Conservation (phyloP, 306 rosid species). For the Astragalus glycyphyllos region DNA sequence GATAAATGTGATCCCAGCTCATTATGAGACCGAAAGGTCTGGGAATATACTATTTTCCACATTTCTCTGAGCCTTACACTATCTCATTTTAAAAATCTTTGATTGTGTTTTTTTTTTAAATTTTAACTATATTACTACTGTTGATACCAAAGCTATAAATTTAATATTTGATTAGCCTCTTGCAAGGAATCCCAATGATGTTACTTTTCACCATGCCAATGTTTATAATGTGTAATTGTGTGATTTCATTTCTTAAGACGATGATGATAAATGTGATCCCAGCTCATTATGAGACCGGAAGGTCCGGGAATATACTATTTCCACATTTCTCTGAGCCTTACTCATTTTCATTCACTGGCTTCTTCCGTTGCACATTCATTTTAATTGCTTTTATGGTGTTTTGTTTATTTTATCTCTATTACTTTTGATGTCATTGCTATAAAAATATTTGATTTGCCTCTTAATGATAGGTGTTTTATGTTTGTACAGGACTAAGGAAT, state of each 20-base stretch:
- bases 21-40: constrained; percentile 50
- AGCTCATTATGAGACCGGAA: constrained; percentile 10
- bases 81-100: not conserved
- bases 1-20: constrained; percentile 64
- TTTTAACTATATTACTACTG: not conserved
- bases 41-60: constrained; percentile 48
- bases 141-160: no score
- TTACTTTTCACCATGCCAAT: no score
- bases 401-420: not conserved
- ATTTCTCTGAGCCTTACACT: constrained; percentile 50
- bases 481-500: no score
- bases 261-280: constrained; percentile 24
- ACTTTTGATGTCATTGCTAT: no score
- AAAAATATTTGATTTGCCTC: no score
- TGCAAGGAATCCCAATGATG: no score
- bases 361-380: no score
- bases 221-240: no score
- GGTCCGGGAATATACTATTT: constrained; percentile 2
- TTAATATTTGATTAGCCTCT: no score
- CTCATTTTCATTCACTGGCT: not conserved
- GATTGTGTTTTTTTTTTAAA: not conserved
- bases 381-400: not conserved
- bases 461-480: no score
- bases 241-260: not conserved
- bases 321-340: constrained; percentile 23